Evolutionary conservation across 2,329 filamentous ascomycete genomes (phyloP).

Genomic region (Fusarium luffae): DNA sequence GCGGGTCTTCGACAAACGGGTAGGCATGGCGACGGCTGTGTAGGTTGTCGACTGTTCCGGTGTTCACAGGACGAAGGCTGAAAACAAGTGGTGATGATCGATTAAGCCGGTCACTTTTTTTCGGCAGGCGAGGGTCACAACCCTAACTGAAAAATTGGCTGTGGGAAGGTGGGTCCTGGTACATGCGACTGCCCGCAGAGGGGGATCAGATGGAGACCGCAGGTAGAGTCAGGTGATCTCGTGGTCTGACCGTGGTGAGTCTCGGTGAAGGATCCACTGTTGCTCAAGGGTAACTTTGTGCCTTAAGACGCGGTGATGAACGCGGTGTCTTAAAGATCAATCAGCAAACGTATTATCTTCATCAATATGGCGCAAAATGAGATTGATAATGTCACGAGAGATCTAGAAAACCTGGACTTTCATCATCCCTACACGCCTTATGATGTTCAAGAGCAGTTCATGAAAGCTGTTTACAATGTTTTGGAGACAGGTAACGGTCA

Average conservation of each 20-base stretch:
- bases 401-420: constrained; percentile 67
- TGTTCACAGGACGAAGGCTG: constrained; percentile 50
- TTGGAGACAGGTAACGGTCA: constrained; percentile 77
- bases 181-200: background rate
- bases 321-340: constrained; percentile 1
- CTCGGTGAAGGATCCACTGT: constrained; percentile 35
- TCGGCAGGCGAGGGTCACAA: constrained; percentile 54
- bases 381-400: constrained; percentile 32
- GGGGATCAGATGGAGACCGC: background rate
- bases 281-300: constrained; percentile 18
- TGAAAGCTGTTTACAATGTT: constrained; percentile 83
- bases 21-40: constrained; percentile 73
- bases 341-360: background rate
- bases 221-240: constrained; percentile 48
- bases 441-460: constrained; percentile 87
- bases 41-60: constrained; percentile 55
- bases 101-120: constrained; percentile 50
- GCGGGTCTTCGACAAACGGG: constrained; percentile 79
- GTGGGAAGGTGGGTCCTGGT: constrained; percentile 19
- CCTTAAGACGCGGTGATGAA: constrained; percentile 22
- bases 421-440: constrained; percentile 91
- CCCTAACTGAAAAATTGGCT: constrained; percentile 51
- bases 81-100: constrained; percentile 54
- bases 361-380: constrained; percentile 35
- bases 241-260: constrained; percentile 37